These are phyloP conservation scores for Berberis vulgaris DNA, from an alignment of 164 flowering plant genomes.

Conservation along the genomic window DNA sequence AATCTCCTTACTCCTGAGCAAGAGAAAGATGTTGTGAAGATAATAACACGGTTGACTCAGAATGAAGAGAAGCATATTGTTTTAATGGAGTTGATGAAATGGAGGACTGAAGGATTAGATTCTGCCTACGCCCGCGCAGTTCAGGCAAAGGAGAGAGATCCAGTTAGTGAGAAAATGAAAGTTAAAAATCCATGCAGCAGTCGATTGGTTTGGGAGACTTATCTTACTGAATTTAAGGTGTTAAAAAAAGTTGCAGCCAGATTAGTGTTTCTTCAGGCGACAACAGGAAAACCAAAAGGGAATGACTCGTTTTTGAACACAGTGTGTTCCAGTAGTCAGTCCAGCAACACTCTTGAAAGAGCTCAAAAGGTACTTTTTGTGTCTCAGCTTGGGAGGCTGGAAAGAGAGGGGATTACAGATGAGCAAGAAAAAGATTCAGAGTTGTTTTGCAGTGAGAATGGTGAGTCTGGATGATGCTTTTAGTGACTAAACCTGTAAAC, in stretches of 20 bases:
- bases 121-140: constrained; percentile 67
- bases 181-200: constrained; percentile 54
- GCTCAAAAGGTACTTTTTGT: constrained; percentile 52
- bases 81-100: constrained; percentile 68
- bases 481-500: neutral
- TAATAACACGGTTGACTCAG: constrained; percentile 40
- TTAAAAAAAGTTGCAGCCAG: constrained; percentile 20
- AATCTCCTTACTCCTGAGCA: constrained; percentile 50
- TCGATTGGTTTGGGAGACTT: constrained; percentile 63
- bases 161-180: constrained; percentile 55
- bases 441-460: constrained; percentile 30
- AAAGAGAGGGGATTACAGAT: constrained; percentile 28
- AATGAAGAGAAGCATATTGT: constrained; percentile 54
- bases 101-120: constrained; percentile 65
- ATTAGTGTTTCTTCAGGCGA: constrained; percentile 19
- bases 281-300: constrained; percentile 19
- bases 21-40: constrained; percentile 56
- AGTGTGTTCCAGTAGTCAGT: constrained; percentile 27
- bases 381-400: constrained; percentile 42
- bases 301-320: constrained; percentile 30
- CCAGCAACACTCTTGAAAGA: constrained; percentile 24
- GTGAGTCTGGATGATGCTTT: neutral
- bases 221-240: constrained; percentile 39
- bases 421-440: constrained; percentile 45
- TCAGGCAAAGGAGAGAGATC: constrained; percentile 48